Evolutionary conservation across 2,329 filamentous ascomycete genomes (phyloP).

Genomic region (Biscogniauxia marginata): DNA sequence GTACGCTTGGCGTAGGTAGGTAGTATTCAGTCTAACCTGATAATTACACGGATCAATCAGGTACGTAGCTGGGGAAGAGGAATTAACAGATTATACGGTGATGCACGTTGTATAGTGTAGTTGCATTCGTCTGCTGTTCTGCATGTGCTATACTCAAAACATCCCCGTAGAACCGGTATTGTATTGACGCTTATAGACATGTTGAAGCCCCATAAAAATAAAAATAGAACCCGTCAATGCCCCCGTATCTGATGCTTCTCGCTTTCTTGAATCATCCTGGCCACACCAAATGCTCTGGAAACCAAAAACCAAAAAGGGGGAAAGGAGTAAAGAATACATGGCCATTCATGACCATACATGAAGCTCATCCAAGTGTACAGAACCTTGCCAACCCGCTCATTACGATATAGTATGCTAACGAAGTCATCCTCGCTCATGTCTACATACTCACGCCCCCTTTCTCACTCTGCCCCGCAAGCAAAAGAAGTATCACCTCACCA

Average conservation of each 20-base stretch:
- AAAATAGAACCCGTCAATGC: not conserved
- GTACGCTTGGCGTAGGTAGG: not conserved
- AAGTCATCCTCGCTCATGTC: not conserved
- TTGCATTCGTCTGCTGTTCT: too few species aligned
- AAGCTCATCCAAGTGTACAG: not conserved
- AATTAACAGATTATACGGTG: too few species aligned
- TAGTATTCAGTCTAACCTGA: not conserved
- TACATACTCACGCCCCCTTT: not conserved
- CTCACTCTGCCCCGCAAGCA: not conserved
- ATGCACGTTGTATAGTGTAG: too few species aligned
- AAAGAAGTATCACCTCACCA: not conserved
- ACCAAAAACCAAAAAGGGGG: not conserved
- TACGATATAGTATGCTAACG: not conserved
- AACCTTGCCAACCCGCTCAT: not conserved
- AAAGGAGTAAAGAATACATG: not conserved
- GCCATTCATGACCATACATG: not conserved
- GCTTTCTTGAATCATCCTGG: not conserved
- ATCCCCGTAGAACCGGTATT: not conserved
- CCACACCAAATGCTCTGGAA: not conserved
- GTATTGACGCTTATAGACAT: not conserved
- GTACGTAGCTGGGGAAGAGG: not conserved
- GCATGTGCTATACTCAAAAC: too few species aligned
- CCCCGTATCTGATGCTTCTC: not conserved
- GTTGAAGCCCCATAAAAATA: not conserved
- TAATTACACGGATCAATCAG: not conserved